phyloP scores from a whole-genome alignment of 179 eudicot genomes.

The Spinacia oleracea region DNA sequence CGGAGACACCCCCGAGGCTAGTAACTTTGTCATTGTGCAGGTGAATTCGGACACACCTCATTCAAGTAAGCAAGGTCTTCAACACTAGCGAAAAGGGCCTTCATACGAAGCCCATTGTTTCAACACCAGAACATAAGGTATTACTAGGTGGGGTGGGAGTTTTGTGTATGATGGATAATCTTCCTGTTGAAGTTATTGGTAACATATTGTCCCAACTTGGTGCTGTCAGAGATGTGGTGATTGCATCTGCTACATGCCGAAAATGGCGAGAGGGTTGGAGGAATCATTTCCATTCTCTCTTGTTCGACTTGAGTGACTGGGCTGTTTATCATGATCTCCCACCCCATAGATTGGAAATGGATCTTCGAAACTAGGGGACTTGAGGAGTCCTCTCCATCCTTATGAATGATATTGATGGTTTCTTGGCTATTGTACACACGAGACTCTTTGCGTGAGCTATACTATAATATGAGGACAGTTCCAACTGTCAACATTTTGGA shows the following conservation, averaged over 20 bases:
- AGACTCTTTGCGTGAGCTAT: constrained; percentile 47
- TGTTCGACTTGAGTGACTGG: constrained; percentile 37
- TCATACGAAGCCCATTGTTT: too few relatives aligned
- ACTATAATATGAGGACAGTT: constrained; percentile 48
- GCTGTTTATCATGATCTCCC: constrained; percentile 45
- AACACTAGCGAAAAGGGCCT: too few relatives aligned
- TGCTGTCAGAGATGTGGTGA: constrained; percentile 14
- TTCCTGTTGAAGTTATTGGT: constrained; percentile 20
- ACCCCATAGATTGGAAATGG: constrained; percentile 44
- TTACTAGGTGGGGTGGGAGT: too few relatives aligned
- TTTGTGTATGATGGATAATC: constrained; percentile 5
- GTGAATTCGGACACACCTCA: too few relatives aligned
- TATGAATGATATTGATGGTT: constrained; percentile 58
- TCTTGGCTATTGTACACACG: constrained; percentile 70
- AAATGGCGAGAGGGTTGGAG: constrained; percentile 16
- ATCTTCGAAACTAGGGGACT: constrained; percentile 63
- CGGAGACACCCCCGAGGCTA: too few relatives aligned
- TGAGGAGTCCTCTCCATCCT: constrained; percentile 43
- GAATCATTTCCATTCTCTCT: constrained; percentile 12
- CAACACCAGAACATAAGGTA: too few relatives aligned
- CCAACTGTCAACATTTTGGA: constrained; percentile 35
- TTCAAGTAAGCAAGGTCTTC: too few relatives aligned
- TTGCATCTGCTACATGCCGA: constrained; percentile 15
- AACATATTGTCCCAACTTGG: constrained; percentile 18
- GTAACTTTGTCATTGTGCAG: too few relatives aligned